phyloP scores from a whole-genome alignment of 768 basidiomycete species.

The Pluteus cervinus region DNA sequence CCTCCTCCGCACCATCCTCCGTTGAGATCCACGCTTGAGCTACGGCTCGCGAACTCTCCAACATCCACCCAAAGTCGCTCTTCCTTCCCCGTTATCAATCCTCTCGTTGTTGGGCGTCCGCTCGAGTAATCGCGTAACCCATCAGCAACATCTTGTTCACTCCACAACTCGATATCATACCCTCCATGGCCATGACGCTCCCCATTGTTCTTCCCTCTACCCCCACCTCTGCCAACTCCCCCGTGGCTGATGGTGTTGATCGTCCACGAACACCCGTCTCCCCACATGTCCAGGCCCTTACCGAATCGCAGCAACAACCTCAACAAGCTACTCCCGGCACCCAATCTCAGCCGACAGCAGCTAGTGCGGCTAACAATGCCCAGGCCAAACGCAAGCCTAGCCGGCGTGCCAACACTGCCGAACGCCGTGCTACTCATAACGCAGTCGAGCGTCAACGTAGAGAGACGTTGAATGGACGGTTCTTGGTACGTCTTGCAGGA shows the following conservation, averaged over 20 bases:
- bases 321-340: slow-evolving; percentile 9
- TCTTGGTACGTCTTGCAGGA: slow-evolving; percentile 58
- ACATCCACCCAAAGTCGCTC: slow-evolving; percentile 9
- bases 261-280: slow-evolving; percentile 43
- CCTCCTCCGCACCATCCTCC: slow-evolving; percentile 37
- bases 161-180: slow-evolving; percentile 6
- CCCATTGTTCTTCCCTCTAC: slow-evolving; percentile 16
- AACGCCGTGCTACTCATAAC: slow-evolving; percentile 94
- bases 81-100: slow-evolving; percentile 12
- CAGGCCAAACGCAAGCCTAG: slow-evolving; percentile 75
- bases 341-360: slow-evolving; percentile 10
- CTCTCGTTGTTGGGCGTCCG: slow-evolving; percentile 26
- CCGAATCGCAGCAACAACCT: slow-evolving; percentile 12
- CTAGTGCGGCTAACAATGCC: slow-evolving; percentile 14
- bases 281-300: slow-evolving; percentile 21
- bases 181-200: slow-evolving; percentile 32
- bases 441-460: slow-evolving; percentile 92
- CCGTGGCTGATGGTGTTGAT: slow-evolving; percentile 18
- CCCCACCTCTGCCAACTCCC: slow-evolving; percentile 20
- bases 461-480: slow-evolving; percentile 89
- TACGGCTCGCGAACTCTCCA: slow-evolving; percentile 48
- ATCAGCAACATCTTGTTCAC: slow-evolving; percentile 6
- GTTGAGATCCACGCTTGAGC: slow-evolving; percentile 55
- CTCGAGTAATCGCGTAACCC: slow-evolving; percentile 41
- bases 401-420: slow-evolving; percentile 91